Percentiles rank a stretch among this genome's conserved stretches.
These are phyloP conservation scores for Kuraishia borneana DNA, from an alignment of 805 yeast species.

Conservation along the genomic window DNA sequence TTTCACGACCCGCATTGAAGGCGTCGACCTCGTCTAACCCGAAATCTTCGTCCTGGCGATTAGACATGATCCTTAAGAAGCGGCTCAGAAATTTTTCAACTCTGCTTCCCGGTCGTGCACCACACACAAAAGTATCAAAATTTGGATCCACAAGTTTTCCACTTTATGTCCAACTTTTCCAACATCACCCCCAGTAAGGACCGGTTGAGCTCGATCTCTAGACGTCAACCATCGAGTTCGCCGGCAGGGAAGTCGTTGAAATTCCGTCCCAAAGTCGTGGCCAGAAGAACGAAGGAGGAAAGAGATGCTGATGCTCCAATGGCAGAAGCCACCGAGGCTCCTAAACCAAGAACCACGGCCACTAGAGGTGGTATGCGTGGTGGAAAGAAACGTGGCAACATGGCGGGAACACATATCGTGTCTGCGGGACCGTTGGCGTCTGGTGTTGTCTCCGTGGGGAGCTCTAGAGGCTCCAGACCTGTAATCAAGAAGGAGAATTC, in stretches of 20 bases:
- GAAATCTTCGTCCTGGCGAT: constrained; percentile 25
- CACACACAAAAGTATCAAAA: background rate
- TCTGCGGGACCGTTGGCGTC: constrained; percentile 67
- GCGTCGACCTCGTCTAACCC: constrained; percentile 61
- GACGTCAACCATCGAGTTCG: constrained; percentile 11
- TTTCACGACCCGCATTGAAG: constrained; percentile 50
- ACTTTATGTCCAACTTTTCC: constrained; percentile 1
- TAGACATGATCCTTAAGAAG: too few relatives aligned
- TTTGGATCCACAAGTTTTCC: background rate
- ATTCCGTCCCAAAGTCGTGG: constrained; percentile 82
- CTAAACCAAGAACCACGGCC: constrained; percentile 13
- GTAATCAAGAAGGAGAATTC: constrained; percentile 12
- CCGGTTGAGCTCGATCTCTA: constrained; percentile 26
- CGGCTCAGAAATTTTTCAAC: too few relatives aligned
- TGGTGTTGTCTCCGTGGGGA: constrained; percentile 41
- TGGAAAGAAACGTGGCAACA: constrained; percentile 13
- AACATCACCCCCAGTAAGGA: constrained; percentile 9
- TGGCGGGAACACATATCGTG: constrained; percentile 24
- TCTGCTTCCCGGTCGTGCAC: background rate
- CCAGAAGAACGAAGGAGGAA: constrained; percentile 74
- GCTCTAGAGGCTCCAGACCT: constrained; percentile 4
- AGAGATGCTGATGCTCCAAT: constrained; percentile 66
- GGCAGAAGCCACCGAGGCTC: constrained; percentile 4
- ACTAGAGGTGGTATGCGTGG: constrained; percentile 25
- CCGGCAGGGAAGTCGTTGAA: constrained; percentile 37